Percentiles rank a stretch among this genome's conserved stretches.
These are phyloP conservation scores for Hypoxylon sp. DNA, from an alignment of 2,329 filamentous ascomycete species.

Conservation along the genomic window DNA sequence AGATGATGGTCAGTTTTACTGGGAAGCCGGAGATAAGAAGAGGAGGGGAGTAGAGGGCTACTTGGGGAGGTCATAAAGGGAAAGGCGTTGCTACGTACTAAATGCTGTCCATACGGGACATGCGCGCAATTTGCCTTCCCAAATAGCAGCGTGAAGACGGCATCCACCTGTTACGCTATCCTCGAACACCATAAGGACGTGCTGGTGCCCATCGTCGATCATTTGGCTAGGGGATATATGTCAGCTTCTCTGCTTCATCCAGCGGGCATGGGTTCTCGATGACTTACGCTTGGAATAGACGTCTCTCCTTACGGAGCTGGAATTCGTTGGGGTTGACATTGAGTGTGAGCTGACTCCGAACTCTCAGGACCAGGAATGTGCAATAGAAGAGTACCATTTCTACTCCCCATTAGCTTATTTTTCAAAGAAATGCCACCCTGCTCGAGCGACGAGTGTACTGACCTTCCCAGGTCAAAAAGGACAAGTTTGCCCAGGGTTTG, in stretches of 20 bases:
- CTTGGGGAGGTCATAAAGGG: neutral
- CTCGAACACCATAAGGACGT: slow-evolving; percentile 67
- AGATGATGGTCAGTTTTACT: slow-evolving; percentile 6
- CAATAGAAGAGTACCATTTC: slow-evolving; percentile 72
- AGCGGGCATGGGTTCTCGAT: neutral
- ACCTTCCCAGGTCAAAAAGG: slow-evolving; percentile 74
- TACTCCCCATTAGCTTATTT: slow-evolving; percentile 50
- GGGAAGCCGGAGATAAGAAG: neutral
- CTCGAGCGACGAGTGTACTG: slow-evolving; percentile 39
- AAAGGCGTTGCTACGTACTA: slow-evolving; percentile 56
- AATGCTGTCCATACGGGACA: slow-evolving; percentile 76
- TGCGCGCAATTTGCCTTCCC: slow-evolving; percentile 65
- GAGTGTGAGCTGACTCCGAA: slow-evolving; percentile 61
- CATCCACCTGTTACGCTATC: slow-evolving; percentile 63
- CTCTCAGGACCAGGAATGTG: slow-evolving; percentile 69
- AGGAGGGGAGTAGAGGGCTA: slow-evolving; percentile 4
- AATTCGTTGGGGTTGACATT: slow-evolving; percentile 62
- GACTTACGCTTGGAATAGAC: slow-evolving; percentile 69
- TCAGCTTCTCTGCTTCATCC: slow-evolving; percentile 2
- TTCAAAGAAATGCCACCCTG: neutral
- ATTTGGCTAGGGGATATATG: slow-evolving; percentile 62
- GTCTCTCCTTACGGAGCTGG: slow-evolving; percentile 62
- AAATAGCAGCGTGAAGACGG: slow-evolving; percentile 69
- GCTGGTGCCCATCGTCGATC: slow-evolving; percentile 66
- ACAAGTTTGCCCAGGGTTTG: slow-evolving; percentile 68